These are phyloP conservation scores for Peniophora sp. DNA, from an alignment of 1,284 basidiomycete species.

Conservation along the genomic window DNA sequence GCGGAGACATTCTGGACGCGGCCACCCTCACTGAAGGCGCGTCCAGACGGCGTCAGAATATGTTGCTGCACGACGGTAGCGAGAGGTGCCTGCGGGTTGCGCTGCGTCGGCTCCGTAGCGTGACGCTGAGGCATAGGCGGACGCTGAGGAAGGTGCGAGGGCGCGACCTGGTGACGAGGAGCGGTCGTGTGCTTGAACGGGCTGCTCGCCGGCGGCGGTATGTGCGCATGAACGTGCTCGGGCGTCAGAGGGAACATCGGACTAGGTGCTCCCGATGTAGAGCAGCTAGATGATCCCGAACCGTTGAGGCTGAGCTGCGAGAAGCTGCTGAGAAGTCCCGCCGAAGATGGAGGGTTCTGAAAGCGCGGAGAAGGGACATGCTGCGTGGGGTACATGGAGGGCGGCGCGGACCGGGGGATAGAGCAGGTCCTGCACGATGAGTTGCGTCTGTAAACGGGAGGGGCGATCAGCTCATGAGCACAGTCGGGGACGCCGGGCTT, in stretches of 20 bases:
- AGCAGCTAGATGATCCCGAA: conserved; percentile 16
- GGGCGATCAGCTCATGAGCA: conserved; percentile 2
- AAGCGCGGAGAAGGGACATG: conserved; percentile 24
- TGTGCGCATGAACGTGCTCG: neutral
- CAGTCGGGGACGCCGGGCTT: conserved; percentile 1
- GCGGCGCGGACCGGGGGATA: conserved; percentile 39
- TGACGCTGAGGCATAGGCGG: conserved; percentile 8
- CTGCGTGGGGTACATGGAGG: conserved; percentile 17
- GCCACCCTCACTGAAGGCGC: conserved; percentile 63
- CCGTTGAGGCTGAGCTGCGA: conserved; percentile 10
- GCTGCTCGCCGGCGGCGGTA: neutral
- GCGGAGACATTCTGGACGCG: conserved; percentile 68
- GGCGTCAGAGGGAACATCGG: neutral
- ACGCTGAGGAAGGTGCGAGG: conserved; percentile 3
- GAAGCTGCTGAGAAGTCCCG: conserved; percentile 19
- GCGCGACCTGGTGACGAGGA: neutral
- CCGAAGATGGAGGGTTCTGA: conserved; percentile 13
- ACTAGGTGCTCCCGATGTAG: conserved; percentile 8
- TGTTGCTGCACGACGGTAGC: conserved; percentile 3
- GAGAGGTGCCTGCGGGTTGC: conserved; percentile 5
- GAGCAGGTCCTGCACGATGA: conserved; percentile 67
- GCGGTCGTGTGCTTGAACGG: neutral
- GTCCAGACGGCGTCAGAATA: conserved; percentile 65
- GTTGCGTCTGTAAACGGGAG: conserved; percentile 54
- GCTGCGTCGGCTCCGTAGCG: conserved; percentile 5